Percentiles rank a stretch among this genome's conserved stretches.
phyloP scores from a whole-genome alignment of 768 basidiomycete species.

The Lentinula sp. region DNA sequence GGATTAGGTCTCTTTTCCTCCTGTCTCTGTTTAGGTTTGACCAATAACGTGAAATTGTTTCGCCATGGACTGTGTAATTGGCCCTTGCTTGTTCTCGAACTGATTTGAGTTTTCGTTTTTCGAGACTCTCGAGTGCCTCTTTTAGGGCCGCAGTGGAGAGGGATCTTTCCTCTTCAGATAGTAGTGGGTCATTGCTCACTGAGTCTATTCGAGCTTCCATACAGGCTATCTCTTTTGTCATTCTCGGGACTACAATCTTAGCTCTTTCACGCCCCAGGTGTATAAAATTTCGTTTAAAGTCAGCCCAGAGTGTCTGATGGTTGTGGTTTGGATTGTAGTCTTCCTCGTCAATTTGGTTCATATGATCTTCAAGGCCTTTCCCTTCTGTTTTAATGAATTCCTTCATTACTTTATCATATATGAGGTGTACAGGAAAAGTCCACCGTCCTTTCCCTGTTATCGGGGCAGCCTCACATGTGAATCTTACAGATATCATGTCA shows the following conservation, averaged over 20 bases:
- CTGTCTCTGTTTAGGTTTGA: slow-evolving; percentile 1
- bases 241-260: slow-evolving; percentile 7
- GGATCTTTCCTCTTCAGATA: not conserved
- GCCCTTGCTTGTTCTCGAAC: slow-evolving; percentile 4
- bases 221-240: not conserved
- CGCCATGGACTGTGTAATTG: slow-evolving; percentile 5
- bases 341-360: too few relatives aligned
- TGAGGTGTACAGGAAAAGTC: too few relatives aligned
- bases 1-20: slow-evolving; percentile 13
- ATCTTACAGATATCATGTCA: too few relatives aligned
- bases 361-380: too few relatives aligned
- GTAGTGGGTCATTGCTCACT: not conserved
- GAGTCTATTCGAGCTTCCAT: not conserved
- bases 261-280: too few relatives aligned
- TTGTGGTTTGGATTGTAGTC: too few relatives aligned
- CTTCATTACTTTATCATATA: too few relatives aligned
- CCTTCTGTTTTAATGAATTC: too few relatives aligned
- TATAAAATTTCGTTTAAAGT: too few relatives aligned
- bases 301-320: too few relatives aligned
- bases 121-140: slow-evolving; percentile 4
- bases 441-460: too few relatives aligned
- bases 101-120: not conserved
- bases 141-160: slow-evolving; percentile 3
- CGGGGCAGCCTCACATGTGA: too few relatives aligned
- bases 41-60: slow-evolving; percentile 18